Percentiles rank a stretch among this genome's conserved stretches.
phyloP scores from a whole-genome alignment of 1,284 basidiomycete genomes.

The Earliella scabrosa region DNA sequence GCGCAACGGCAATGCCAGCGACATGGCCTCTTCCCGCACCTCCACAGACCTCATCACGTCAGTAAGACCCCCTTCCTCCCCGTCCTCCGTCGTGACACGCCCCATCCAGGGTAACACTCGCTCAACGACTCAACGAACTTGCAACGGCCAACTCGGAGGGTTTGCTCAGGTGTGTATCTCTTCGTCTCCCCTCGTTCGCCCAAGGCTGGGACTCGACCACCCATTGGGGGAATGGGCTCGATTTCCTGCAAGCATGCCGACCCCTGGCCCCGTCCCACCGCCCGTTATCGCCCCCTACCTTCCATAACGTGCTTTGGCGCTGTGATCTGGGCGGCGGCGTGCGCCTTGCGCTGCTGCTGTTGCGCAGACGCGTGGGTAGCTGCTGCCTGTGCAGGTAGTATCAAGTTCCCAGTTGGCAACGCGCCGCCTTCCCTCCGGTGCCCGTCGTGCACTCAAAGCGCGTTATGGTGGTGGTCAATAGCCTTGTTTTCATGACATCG shows the following conservation, averaged over 20 bases:
- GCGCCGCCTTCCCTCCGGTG: no score
- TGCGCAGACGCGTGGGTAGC: no score
- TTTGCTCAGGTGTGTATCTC: constrained; percentile 63
- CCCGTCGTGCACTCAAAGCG: no score
- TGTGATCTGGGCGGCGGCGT: background rate
- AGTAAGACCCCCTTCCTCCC: constrained; percentile 34
- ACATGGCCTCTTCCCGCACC: constrained; percentile 30
- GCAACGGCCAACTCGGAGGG: constrained; percentile 79
- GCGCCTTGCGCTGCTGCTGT: no score
- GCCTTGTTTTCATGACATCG: no score
- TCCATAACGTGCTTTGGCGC: background rate
- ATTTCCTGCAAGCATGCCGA: no score
- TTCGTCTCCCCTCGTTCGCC: background rate
- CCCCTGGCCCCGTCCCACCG: no score
- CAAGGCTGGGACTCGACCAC: background rate
- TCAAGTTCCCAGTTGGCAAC: no score
- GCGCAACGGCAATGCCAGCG: constrained; percentile 24
- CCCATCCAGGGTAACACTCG: constrained; percentile 65
- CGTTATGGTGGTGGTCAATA: no score
- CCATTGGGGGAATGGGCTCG: no score
- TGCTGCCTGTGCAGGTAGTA: no score
- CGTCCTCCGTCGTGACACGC: constrained; percentile 5
- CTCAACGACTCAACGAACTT: constrained; percentile 76
- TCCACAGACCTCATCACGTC: constrained; percentile 72
- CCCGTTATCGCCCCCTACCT: background rate